Conservation (phyloP, 352 stramenopile genomes). For the Phytophthora sojae region DNA sequence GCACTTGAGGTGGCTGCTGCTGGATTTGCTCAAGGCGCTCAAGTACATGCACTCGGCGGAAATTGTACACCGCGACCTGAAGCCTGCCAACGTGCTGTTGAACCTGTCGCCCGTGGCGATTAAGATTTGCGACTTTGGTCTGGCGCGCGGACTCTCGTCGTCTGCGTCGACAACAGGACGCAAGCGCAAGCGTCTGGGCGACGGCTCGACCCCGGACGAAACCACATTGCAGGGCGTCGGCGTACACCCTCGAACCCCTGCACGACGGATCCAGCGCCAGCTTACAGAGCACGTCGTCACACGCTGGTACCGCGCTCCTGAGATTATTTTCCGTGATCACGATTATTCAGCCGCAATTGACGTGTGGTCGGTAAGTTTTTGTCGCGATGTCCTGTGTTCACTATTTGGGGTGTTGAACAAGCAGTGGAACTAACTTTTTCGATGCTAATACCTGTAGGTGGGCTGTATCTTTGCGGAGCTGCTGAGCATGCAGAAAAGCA, state of each 20-base stretch:
- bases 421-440: not conserved
- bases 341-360: conserved; percentile 90
- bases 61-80: conserved; percentile 91
- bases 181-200: conserved; percentile 57
- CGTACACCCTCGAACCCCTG: conserved; percentile 77
- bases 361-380: conserved; percentile 80
- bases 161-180: conserved; percentile 73
- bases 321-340: conserved; percentile 94
- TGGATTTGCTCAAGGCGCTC: conserved; percentile 87
- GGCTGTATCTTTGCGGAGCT: conserved; percentile 96
- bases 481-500: conserved; percentile 97
- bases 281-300: conserved; percentile 96
- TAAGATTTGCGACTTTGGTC: conserved; percentile 90
- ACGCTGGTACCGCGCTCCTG: conserved; percentile 94
- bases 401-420: not conserved
- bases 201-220: conserved; percentile 61
- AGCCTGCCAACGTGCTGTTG: conserved; percentile 89
- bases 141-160: conserved; percentile 75
- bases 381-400: conserved; percentile 23
- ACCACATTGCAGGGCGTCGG: conserved; percentile 67
- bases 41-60: conserved; percentile 92
- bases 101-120: conserved; percentile 88
- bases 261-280: conserved; percentile 88
- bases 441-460: conserved; percentile 57
- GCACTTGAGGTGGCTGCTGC: conserved; percentile 83